A percentile compares a stretch with the other conserved stretches of the same genome.
These are phyloP conservation scores for Ophioceras dolichostomum DNA, from an alignment of 2,329 filamentous ascomycete species.

Conservation along the genomic window DNA sequence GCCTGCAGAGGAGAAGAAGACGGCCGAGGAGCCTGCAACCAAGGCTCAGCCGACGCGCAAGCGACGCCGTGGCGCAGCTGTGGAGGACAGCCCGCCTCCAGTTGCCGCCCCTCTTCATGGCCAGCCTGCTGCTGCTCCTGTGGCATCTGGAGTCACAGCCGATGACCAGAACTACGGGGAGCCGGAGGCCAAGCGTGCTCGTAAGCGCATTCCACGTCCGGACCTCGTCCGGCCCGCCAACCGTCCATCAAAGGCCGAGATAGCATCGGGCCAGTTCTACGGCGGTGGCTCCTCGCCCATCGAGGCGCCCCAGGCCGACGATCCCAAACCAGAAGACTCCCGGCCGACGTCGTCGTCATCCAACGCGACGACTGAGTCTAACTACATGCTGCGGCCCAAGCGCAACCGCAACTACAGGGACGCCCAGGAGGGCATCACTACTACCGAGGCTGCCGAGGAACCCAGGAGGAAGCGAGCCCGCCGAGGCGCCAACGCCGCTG, in stretches of 20 bases:
- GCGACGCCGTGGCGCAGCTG: slow-evolving; percentile 1
- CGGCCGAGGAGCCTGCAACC: not conserved
- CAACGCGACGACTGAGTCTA: slow-evolving; percentile 30
- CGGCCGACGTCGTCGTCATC: slow-evolving; percentile 41
- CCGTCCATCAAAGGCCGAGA: slow-evolving; percentile 12
- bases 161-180: not conserved
- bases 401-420: slow-evolving; percentile 41
- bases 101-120: too few relatives aligned
- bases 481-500: slow-evolving; percentile 5
- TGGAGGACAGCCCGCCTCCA: not conserved
- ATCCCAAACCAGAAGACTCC: too few relatives aligned
- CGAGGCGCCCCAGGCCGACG: slow-evolving; percentile 10
- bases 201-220: not conserved
- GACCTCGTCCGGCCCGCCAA: slow-evolving; percentile 2
- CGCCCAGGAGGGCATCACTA: slow-evolving; percentile 25
- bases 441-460: slow-evolving; percentile 19
- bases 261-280: slow-evolving; percentile 27
- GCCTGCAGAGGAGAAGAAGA: not conserved
- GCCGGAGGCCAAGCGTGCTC: slow-evolving; percentile 1
- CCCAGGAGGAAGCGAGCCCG: slow-evolving; percentile 13
- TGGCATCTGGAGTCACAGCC: slow-evolving; percentile 4
- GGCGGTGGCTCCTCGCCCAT: slow-evolving; percentile 20
- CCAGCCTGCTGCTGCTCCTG: too few relatives aligned
- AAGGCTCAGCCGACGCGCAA: slow-evolving; percentile 1
- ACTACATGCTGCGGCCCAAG: slow-evolving; percentile 41